Percentiles rank a stretch among this genome's conserved stretches.
These are phyloP conservation scores for Alternaria dauci DNA, from an alignment of 2,329 filamentous ascomycete genomes.

Conservation along the genomic window DNA sequence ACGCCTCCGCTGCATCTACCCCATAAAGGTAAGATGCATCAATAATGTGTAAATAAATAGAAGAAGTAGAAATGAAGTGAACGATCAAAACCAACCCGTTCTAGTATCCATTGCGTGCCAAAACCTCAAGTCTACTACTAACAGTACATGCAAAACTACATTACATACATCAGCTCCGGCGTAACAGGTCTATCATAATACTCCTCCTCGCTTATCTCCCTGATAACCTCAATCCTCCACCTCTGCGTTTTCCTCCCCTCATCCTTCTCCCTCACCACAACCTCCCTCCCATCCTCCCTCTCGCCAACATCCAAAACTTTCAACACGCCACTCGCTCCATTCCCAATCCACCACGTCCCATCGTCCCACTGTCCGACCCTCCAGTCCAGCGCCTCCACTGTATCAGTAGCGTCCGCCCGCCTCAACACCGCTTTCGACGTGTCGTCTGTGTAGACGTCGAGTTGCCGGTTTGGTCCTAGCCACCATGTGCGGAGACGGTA, in stretches of 20 bases:
- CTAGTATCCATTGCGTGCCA: too few relatives aligned
- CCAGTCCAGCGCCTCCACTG: constrained; percentile 24
- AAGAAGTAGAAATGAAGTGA: neutral
- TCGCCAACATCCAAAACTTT: constrained; percentile 32
- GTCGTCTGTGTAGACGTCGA: constrained; percentile 29
- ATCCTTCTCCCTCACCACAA: constrained; percentile 26
- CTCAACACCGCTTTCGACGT: constrained; percentile 23
- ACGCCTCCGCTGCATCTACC: constrained; percentile 35
- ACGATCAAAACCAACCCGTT: neutral
- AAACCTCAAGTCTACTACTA: neutral
- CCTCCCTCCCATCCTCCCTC: constrained; percentile 20
- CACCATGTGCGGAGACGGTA: constrained; percentile 32
- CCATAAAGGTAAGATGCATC: neutral
- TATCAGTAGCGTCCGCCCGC: constrained; percentile 7
- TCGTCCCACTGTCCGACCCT: constrained; percentile 31
- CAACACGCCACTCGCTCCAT: constrained; percentile 22
- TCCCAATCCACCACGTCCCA: constrained; percentile 33
- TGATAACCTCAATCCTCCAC: constrained; percentile 31
- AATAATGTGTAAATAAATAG: neutral
- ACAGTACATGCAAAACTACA: neutral
- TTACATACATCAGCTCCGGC: neutral
- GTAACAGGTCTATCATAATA: neutral
- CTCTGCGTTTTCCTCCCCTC: constrained; percentile 28
- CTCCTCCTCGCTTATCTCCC: constrained; percentile 23
- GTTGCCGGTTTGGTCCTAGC: constrained; percentile 26